A percentile compares a stretch with the other conserved stretches of the same genome.
Conservation (phyloP, 2,329 filamentous ascomycete species). For the Pseudogymnoascus sp. region DNA sequence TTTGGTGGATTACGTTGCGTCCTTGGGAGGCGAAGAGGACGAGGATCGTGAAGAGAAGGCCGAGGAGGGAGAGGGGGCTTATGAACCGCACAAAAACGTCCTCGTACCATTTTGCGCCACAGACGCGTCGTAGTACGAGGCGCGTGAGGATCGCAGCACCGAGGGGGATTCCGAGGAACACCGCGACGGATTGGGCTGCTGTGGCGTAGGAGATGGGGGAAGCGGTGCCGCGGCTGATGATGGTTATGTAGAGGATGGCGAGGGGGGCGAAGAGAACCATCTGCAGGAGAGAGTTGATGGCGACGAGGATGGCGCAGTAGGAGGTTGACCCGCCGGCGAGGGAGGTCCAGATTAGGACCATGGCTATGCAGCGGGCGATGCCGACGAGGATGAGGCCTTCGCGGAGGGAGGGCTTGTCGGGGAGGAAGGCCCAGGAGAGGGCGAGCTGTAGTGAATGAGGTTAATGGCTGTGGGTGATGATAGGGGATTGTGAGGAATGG, state of each 20-base stretch:
- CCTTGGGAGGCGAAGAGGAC: conserved; percentile 83
- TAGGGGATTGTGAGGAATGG: no score
- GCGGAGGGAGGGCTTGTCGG: conserved; percentile 50
- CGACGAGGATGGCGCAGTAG: conserved; percentile 72
- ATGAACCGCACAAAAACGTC: conserved; percentile 58
- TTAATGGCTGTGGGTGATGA: no score
- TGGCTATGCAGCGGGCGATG: conserved; percentile 79
- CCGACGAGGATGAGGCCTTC: conserved; percentile 76
- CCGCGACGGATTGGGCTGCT: not conserved
- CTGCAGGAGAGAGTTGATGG: conserved; percentile 68
- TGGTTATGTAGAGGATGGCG: conserved; percentile 57
- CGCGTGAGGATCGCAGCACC: conserved; percentile 61
- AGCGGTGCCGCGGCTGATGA: conserved; percentile 50
- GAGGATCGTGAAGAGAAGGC: conserved; percentile 79
- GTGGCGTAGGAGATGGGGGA: not conserved
- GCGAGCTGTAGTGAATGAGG: no score
- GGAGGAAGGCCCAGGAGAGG: conserved; percentile 59
- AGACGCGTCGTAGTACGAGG: conserved; percentile 25
- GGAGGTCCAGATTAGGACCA: conserved; percentile 74
- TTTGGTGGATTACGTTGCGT: conserved; percentile 68
- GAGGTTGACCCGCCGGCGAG: no score
- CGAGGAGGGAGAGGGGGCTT: conserved; percentile 29
- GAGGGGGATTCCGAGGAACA: conserved; percentile 66
- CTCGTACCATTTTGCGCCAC: conserved; percentile 59
- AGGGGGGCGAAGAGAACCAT: conserved; percentile 68